Base-by-base conservation (phyloP, 2,329 filamentous ascomycete species). In the Colletotrichum filicis region DNA sequence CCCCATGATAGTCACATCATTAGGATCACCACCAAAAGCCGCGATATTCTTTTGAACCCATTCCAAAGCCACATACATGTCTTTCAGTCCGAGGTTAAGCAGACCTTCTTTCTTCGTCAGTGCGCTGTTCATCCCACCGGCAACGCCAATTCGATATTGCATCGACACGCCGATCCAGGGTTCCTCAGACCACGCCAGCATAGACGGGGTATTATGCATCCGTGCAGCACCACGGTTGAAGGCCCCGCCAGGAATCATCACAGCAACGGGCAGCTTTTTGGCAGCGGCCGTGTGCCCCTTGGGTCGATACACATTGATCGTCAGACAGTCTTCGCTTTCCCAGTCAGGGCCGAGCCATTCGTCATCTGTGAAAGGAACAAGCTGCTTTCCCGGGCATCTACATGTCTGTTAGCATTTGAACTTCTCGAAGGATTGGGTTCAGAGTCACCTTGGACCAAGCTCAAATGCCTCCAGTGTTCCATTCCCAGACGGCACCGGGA, bases 111-210 rank as follows among this genome's bases (percentile, higher is more conserved):
- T 85, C 12, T 84, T 81, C 46, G 87, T 85, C 61, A 90, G 78
- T 35, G 80, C 78, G 8, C 85, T 89, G 12, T 87, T 86, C 9
- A 92, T 76, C 75, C 92, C 91, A 0, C 91, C 91, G 79, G 91
- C 86, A 4, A 87, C 87, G 11, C 86, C 85, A 63, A 91, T 84
- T n/a, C 89, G 78, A 28, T 81, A 81, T 75, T 85, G 83, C 77
- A 88, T 83, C 75, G 82, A 81, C 5, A 87, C 83, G 19, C 81
- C 87, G 53, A 89, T 85, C 66, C 88, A 85, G 0, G 87, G 85
- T 62, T 85, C 79, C 30, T 80, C 77, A 0, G 82, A 81, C 75
- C 85, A 89, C 1, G 85, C 86, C 30, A 90, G 82, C 85, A 90
- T 87, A 46, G 68, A 71, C 22, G 68, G 68, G 0, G 61, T 71